phyloP scores from a whole-genome alignment of 148 eudicot genomes.

The Amaranthus cruentus region DNA sequence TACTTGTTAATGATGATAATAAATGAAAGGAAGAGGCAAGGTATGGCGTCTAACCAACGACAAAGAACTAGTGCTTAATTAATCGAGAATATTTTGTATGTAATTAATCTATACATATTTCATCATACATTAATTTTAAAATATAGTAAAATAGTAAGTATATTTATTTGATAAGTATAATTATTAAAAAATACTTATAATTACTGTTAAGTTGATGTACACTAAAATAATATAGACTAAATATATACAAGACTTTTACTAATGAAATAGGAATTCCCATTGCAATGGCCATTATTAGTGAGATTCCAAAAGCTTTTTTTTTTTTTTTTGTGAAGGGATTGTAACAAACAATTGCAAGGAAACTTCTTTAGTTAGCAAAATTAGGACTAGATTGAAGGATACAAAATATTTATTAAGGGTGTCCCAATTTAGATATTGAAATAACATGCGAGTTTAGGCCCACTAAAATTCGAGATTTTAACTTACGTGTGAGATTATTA shows the following conservation, averaged over 20 bases:
- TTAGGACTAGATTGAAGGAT: neutral
- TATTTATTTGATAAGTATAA: no score
- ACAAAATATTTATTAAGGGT: neutral
- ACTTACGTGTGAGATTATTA: neutral
- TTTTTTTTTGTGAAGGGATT: neutral
- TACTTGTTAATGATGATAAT: no score
- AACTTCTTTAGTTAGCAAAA: neutral
- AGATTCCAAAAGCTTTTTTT: slow-evolving; percentile 2
- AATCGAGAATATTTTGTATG: no score
- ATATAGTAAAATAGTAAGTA: no score
- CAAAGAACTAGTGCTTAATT: neutral
- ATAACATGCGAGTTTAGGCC: neutral
- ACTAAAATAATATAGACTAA: no score
- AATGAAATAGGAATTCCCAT: neutral
- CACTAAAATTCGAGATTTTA: slow-evolving; percentile 14
- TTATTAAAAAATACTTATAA: no score
- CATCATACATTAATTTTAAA: no score
- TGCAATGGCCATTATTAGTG: neutral
- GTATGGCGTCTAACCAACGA: neutral
- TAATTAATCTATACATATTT: no score
- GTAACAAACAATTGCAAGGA: slow-evolving; percentile 3
- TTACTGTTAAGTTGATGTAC: no score
- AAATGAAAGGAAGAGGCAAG: neutral
- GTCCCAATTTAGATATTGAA: neutral
- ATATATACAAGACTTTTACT: no score